These are phyloP conservation scores for Calocybe cyanea DNA, from an alignment of 768 basidiomycete genomes.

Conservation along the genomic window DNA sequence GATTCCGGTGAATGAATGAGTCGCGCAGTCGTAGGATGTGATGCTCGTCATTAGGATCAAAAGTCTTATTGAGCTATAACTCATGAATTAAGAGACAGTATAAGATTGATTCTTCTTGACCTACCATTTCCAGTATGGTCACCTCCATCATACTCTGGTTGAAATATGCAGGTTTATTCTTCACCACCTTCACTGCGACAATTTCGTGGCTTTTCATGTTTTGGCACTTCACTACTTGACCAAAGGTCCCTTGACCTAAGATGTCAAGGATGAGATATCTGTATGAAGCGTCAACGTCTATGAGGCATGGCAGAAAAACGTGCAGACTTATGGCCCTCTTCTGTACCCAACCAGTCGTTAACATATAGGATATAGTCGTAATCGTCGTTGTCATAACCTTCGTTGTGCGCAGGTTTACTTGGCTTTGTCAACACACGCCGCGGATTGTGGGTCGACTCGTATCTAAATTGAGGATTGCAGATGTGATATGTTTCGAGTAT, in stretches of 20 bases:
- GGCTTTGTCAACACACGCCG: slow-evolving; percentile 97
- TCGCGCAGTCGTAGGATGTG: slow-evolving; percentile 94
- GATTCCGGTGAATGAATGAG: slow-evolving; percentile 94
- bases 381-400: slow-evolving; percentile 98
- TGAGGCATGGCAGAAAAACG: slow-evolving; percentile 1
- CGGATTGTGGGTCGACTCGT: slow-evolving; percentile 93
- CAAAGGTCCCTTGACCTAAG: slow-evolving; percentile 97
- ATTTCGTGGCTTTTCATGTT: slow-evolving; percentile 99
- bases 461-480: slow-evolving; percentile 93
- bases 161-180: slow-evolving; percentile 99
- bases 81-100: slow-evolving; percentile 5
- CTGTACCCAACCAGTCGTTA: slow-evolving; percentile 94
- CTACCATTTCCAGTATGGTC: slow-evolving; percentile 90
- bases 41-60: slow-evolving; percentile 92
- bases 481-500: slow-evolving; percentile 90
- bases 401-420: slow-evolving; percentile 92
- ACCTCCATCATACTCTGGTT: slow-evolving; percentile 99
- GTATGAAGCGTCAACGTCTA: slow-evolving; percentile 15
- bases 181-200: slow-evolving; percentile 98
- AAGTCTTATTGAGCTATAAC: slow-evolving; percentile 84
- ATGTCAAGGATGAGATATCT: slow-evolving; percentile 98
- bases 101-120: slow-evolving; percentile 25
- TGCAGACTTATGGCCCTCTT: slow-evolving; percentile 90
- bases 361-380: slow-evolving; percentile 99
- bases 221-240: slow-evolving; percentile 99